phyloP scores from a whole-genome alignment of 1,284 basidiomycete species.

The Cutaneotrichosporon sp. region DNA sequence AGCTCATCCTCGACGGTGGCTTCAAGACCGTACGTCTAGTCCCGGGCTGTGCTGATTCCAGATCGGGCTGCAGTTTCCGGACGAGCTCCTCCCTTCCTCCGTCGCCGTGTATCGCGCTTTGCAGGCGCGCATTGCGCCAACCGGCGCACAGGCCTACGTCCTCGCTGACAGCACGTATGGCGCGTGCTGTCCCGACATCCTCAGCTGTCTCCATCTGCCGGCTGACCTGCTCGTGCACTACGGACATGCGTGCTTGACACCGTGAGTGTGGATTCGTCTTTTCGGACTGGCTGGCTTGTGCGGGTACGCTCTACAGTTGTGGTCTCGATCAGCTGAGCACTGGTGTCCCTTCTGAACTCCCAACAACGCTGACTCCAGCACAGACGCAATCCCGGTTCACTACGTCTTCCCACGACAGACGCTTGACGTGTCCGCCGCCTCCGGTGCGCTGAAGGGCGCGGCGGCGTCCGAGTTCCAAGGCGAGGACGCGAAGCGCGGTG shows the following conservation, averaged over 20 bases:
- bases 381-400: conserved; percentile 51
- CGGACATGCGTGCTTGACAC: conserved; percentile 88
- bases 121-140: conserved; percentile 58
- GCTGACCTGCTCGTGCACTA: conserved; percentile 93
- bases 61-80: conserved; percentile 94
- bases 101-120: conserved; percentile 80
- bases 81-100: conserved; percentile 83
- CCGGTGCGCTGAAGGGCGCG: conserved; percentile 29
- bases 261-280: conserved; percentile 29
- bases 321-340: too few species aligned
- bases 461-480: conserved; percentile 30
- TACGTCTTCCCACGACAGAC: conserved; percentile 52
- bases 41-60: conserved; percentile 44
- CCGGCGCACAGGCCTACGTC: conserved; percentile 68
- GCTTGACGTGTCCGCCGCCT: conserved; percentile 38
- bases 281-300: conserved; percentile 34
- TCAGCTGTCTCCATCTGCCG: conserved; percentile 90
- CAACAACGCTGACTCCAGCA: conserved; percentile 30
- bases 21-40: conserved; percentile 50
- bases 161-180: conserved; percentile 97
- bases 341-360: neutral
- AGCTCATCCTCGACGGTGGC: conserved; percentile 47
- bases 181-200: conserved; percentile 95
- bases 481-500: conserved; percentile 37
- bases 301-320: too few species aligned